Base-by-base conservation (phyloP, 2,329 filamentous ascomycete genomes). In the Xylaria sp. region DNA sequence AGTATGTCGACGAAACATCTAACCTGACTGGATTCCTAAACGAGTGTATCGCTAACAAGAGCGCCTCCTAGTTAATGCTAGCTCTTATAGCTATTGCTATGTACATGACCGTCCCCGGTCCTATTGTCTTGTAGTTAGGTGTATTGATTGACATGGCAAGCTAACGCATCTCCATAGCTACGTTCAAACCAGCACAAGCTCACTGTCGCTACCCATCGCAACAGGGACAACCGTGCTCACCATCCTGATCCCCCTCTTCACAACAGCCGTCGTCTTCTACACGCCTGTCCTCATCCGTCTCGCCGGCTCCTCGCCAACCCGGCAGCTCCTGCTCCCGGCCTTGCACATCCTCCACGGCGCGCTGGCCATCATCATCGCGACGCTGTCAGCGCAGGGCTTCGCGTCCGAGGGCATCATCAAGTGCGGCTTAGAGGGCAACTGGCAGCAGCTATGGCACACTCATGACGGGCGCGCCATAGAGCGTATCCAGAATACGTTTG, bases 401-500 rank as follows among this genome's bases (percentile, higher is more conserved):
- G 57, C 71, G 0, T 73, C 77, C 0, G 74, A 76, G 1, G 59
- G 61, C 0, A 48, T 64, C 1, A 63, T 74, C 6, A 66, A 76
- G n/a, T 90, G 87, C 69, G 73, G 76, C 1, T 72, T 90, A n/a
- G 75, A 83, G 7, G 74, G 75, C 2, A 71, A 70, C 46, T 91
- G 88, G 88, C 74, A 76, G 65, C 63, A 60, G 2, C 68, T 89
- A 59, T 90, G 78, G 66, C 70, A 64, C 0, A 65, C 67, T 0
- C 83, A 85, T 61, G 76, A 89, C 57, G 67, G 68, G 4, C 63
- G 65, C 0, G 71, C 77, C 1, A 80, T 91, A 59, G 75, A 78
- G 48, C 71, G 74, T 1, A 86, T 91, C 54, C 88, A 91, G 67
- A 84, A 91, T 68, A 71, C 79, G 0, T 80, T 89, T 37, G 69